These are phyloP conservation scores for Syncephalastrum monosporum DNA, from an alignment of 371 early-diverging fungal species.

Conservation along the genomic window DNA sequence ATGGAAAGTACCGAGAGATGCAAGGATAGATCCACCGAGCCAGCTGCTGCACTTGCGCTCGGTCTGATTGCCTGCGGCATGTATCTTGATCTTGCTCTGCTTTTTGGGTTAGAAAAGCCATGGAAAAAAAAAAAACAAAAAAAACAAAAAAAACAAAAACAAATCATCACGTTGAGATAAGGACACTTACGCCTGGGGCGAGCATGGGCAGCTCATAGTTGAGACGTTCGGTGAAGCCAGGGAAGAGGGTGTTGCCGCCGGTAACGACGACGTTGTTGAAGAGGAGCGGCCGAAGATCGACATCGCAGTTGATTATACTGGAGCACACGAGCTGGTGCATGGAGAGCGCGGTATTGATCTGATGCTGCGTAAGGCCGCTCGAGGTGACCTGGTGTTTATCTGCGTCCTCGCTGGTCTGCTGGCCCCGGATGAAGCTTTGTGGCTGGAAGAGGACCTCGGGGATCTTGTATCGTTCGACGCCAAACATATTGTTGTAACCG, in stretches of 20 bases:
- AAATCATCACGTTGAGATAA: background rate
- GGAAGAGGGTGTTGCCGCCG: constrained; percentile 87
- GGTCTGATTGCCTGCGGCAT: constrained; percentile 70
- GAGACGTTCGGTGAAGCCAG: constrained; percentile 87
- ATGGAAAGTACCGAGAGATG: constrained; percentile 94
- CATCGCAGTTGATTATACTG: constrained; percentile 76
- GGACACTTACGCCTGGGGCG: constrained; percentile 73
- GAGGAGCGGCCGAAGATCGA: constrained; percentile 84
- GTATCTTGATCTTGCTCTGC: constrained; percentile 78
- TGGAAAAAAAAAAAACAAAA: background rate
- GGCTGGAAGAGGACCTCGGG: constrained; percentile 91
- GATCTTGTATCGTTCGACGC: constrained; percentile 74
- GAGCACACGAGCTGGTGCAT: constrained; percentile 69
- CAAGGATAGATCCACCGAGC: constrained; percentile 96
- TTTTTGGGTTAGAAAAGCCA: background rate
- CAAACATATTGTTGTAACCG: constrained; percentile 87
- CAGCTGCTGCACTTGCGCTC: constrained; percentile 92
- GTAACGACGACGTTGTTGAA: constrained; percentile 82
- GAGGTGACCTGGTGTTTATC: constrained; percentile 20
- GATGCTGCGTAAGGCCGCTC: constrained; percentile 30
- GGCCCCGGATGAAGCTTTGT: constrained; percentile 24
- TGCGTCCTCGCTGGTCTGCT: constrained; percentile 2
- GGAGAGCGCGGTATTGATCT: constrained; percentile 47
- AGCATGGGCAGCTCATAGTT: constrained; percentile 67
- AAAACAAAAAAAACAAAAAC: too few relatives aligned